Evolutionary conservation across 495 filamentous ascomycete genomes (phyloP), one percentile per base, ranked within the genome.

Genomic region (Melanomma pulvis-pyrius): DNA sequence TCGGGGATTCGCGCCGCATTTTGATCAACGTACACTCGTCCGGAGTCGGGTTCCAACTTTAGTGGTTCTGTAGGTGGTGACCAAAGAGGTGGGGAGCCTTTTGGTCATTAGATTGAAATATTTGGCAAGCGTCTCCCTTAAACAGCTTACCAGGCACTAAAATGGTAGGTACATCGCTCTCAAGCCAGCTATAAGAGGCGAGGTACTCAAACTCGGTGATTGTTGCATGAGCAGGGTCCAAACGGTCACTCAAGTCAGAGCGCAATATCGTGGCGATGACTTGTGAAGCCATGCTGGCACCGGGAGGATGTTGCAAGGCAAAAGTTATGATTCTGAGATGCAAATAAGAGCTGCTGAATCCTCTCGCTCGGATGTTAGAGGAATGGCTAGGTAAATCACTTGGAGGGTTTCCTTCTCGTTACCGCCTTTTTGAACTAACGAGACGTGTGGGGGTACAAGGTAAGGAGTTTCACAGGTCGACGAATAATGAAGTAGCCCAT

Each of bases 161-260:
- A 53, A 53, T 53, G 50, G 50, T 53, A 53, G 50, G 50, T 8
- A 53, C 8, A 29, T 28, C 50, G 50, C 50, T 29, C 12, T 53
- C 50, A 9, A 53, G 50, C 50, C 50, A 53, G 50, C 50, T 53
- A 53, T 53, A 53, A 53, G 50, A 53, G 50, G 50, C 50, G 8
- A 53, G 50, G 24, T 53, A 29, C 50, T 53, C 25, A 53, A 53
- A 53, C 12, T 53, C 50, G 50, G 50, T 53, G 50, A 53, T 53
- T 24, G 24, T 53, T 53, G 50, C 50, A 53, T 53, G 50, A 53
- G 50, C 12, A 53, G 50, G 50, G 25, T 53, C 50, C 50, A 53
- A 53, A 53, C 50, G 50, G 50, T 53, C 50, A 28, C n/a, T 53
- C 24, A 53, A 53, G 50, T 53, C 50, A 53, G 50, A 53, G 50